These are phyloP conservation scores for Mycena galericulata DNA, from an alignment of 768 basidiomycete species.

Conservation along the genomic window DNA sequence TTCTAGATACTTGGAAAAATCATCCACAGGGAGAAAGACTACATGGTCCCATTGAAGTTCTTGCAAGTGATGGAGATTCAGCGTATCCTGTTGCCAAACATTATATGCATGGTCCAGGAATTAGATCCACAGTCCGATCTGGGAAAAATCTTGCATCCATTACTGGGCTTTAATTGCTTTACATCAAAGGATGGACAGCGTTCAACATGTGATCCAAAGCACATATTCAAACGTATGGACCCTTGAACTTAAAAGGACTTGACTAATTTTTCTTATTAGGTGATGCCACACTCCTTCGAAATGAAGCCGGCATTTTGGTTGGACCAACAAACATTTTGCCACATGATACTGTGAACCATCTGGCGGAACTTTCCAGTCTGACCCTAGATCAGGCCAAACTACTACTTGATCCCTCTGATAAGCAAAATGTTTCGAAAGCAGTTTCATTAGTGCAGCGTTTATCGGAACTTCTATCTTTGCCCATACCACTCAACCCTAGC, in stretches of 20 bases:
- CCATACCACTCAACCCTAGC: background rate
- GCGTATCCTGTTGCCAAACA: slow-evolving; percentile 37
- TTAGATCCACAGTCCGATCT: slow-evolving; percentile 23
- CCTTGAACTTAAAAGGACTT: background rate
- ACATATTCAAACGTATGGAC: slow-evolving; percentile 40
- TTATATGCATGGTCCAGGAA: slow-evolving; percentile 24
- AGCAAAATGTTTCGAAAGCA: slow-evolving; percentile 41
- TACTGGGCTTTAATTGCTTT: slow-evolving; percentile 38
- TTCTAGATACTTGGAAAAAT: slow-evolving; percentile 32
- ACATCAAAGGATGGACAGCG: slow-evolving; percentile 34
- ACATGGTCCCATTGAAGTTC: slow-evolving; percentile 36
- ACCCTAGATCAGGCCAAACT: slow-evolving; percentile 1
- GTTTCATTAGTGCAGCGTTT: background rate
- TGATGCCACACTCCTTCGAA: background rate
- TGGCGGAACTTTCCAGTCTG: background rate
- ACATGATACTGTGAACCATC: background rate
- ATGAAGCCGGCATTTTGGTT: background rate
- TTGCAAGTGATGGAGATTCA: slow-evolving; percentile 45
- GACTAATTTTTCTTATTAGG: no score
- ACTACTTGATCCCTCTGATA: slow-evolving; percentile 35
- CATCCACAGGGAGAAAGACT: slow-evolving; percentile 31
- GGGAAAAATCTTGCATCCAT: slow-evolving; percentile 20
- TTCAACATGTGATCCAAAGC: slow-evolving; percentile 44
- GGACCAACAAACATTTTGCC: background rate
- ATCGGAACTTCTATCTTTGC: background rate